Evolutionary conservation across 345 rosid species (phyloP).

Genomic region (Citrus unshiu): DNA sequence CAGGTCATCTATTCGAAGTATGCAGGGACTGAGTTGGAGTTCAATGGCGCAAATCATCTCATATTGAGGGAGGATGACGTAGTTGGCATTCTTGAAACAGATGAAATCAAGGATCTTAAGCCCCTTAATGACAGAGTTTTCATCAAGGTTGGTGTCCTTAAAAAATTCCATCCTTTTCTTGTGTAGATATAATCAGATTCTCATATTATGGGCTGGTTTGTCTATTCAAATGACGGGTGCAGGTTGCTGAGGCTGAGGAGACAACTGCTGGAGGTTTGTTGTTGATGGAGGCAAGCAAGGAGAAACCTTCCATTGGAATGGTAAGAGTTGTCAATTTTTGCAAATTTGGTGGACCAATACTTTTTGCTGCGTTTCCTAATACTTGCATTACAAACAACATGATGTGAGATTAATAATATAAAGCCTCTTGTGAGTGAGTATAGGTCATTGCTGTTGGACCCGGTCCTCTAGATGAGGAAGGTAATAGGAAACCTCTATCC

Average conservation of each 20-base stretch:
- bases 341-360: neutral
- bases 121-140: slow-evolving; percentile 88
- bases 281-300: slow-evolving; percentile 80
- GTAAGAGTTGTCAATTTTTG: slow-evolving; percentile 29
- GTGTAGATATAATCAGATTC: neutral
- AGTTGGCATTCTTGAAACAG: slow-evolving; percentile 90
- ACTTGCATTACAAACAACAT: neutral
- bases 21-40: slow-evolving; percentile 87
- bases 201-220: neutral
- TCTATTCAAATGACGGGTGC: slow-evolving; percentile 6
- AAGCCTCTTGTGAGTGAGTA: neutral
- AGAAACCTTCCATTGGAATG: slow-evolving; percentile 87
- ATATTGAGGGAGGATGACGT: slow-evolving; percentile 91
- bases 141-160: slow-evolving; percentile 51
- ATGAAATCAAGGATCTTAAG: slow-evolving; percentile 86
- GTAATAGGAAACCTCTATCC: slow-evolving; percentile 48
- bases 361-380: too few species aligned
- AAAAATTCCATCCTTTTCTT: neutral
- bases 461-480: slow-evolving; percentile 80
- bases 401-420: neutral
- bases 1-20: slow-evolving; percentile 83
- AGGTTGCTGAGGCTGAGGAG: slow-evolving; percentile 93
- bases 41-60: slow-evolving; percentile 76
- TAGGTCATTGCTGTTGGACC: slow-evolving; percentile 92
- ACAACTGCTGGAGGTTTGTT: slow-evolving; percentile 94